Evolutionary conservation across 2,329 filamentous ascomycete genomes (phyloP).

Genomic region (Epichloe brachyelytri): DNA sequence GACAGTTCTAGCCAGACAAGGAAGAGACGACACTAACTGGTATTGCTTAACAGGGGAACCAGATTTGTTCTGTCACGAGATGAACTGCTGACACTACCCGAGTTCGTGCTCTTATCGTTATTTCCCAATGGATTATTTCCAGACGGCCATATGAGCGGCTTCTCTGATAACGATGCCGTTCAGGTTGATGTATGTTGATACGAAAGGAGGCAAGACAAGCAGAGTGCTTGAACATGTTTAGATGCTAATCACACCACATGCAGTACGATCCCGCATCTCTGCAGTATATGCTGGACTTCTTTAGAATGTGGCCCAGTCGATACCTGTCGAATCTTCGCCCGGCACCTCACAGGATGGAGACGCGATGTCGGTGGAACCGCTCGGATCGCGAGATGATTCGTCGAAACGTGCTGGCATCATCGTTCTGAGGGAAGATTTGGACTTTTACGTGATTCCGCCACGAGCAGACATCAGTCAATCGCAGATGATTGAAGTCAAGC

Average conservation of each 20-base stretch:
- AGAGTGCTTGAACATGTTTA: not conserved
- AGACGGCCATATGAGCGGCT: conserved; percentile 88
- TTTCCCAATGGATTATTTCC: conserved; percentile 98
- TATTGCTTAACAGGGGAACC: conserved; percentile 52
- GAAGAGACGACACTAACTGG: conserved; percentile 19
- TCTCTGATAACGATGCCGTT: conserved; percentile 85
- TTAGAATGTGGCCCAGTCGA: conserved; percentile 95
- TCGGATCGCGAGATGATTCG: conserved; percentile 58
- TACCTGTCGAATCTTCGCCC: conserved; percentile 61
- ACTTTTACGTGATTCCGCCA: conserved; percentile 95
- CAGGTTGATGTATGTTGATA: conserved; percentile 80
- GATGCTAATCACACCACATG: not conserved
- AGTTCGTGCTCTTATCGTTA: conserved; percentile 93
- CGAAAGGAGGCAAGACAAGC: not conserved
- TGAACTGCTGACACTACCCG: conserved; percentile 85
- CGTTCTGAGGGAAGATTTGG: conserved; percentile 85
- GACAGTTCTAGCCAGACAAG: not conserved
- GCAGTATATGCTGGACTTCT: conserved; percentile 99
- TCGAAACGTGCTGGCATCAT: conserved; percentile 94
- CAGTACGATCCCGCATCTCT: conserved; percentile 95
- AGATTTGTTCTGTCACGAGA: conserved; percentile 90
- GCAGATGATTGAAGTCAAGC: conserved; percentile 94
- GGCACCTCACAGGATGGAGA: conserved; percentile 51
- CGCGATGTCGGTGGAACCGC: conserved; percentile 55
- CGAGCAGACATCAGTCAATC: conserved; percentile 66